phyloP scores from a whole-genome alignment of 1,139 yeast species.

The Blastobotrys niveus region DNA sequence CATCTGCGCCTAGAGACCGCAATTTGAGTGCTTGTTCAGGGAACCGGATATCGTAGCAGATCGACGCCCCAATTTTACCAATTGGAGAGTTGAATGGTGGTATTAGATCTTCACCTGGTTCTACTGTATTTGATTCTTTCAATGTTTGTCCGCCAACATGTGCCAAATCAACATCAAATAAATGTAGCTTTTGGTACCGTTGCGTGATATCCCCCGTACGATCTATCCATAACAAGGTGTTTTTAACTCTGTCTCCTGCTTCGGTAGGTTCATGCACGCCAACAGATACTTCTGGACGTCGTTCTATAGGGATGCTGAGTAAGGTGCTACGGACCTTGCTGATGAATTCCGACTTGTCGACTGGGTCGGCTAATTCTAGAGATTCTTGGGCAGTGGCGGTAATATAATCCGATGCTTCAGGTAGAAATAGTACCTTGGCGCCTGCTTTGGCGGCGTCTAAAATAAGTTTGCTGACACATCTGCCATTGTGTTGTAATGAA shows the following conservation, averaged over 20 bases:
- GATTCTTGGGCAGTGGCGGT: conserved; percentile 68
- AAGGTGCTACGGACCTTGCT: conserved; percentile 47
- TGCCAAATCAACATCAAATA: conserved; percentile 81
- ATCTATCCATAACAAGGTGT: conserved; percentile 67
- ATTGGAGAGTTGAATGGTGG: conserved; percentile 54
- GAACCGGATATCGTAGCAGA: conserved; percentile 84
- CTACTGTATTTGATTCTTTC: conserved; percentile 72
- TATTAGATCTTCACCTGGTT: conserved; percentile 58
- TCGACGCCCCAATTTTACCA: conserved; percentile 66
- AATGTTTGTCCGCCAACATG: conserved; percentile 45
- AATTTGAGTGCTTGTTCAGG: conserved; percentile 71
- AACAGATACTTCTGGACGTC: conserved; percentile 45
- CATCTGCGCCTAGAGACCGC: conserved; percentile 67
- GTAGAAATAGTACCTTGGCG: conserved; percentile 69
- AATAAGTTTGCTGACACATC: conserved; percentile 52
- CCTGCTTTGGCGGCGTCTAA: conserved; percentile 53
- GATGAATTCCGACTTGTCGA: conserved; percentile 46
- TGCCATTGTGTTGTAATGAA: conserved; percentile 53
- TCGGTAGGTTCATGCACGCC: conserved; percentile 80
- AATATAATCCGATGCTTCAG: conserved; percentile 90
- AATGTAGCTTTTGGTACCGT: conserved; percentile 76
- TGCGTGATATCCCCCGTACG: conserved; percentile 57
- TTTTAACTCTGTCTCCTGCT: conserved; percentile 46
- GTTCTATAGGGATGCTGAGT: conserved; percentile 32
- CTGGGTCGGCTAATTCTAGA: conserved; percentile 47